phyloP scores from a whole-genome alignment of 805 yeast species.

The Metschnikowia sp. region DNA sequence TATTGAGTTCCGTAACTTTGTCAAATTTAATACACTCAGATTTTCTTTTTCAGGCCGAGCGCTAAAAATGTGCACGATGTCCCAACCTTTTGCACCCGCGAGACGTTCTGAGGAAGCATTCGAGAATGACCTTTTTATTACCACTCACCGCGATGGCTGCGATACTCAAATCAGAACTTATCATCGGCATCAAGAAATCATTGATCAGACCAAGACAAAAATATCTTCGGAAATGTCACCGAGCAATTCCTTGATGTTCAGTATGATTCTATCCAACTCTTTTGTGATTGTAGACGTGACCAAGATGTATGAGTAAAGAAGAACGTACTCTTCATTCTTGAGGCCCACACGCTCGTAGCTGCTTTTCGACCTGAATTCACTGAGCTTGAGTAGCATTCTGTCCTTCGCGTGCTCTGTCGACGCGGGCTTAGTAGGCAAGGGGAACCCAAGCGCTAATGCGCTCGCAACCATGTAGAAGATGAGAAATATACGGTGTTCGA shows the following conservation, averaged over 20 bases:
- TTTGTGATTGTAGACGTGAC: conserved; percentile 66
- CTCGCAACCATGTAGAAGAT: conserved; percentile 78
- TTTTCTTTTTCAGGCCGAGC: no score
- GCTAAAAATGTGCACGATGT: no score
- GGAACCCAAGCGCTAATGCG: conserved; percentile 70
- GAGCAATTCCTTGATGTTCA: conserved; percentile 52
- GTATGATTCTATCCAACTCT: conserved; percentile 58
- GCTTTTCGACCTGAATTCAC: conserved; percentile 45
- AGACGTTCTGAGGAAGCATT: no score
- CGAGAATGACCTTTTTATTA: no score
- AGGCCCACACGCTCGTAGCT: conserved; percentile 27
- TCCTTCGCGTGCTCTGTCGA: conserved; percentile 73
- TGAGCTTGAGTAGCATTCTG: conserved; percentile 61
- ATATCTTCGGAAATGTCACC: conserved; percentile 67
- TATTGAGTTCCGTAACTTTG: no score
- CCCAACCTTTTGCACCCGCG: no score
- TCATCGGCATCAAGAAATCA: not conserved
- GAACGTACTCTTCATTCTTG: conserved; percentile 69
- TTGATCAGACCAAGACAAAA: conserved; percentile 41
- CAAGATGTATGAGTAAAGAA: conserved; percentile 70
- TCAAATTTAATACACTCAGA: no score
- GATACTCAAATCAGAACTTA: no score
- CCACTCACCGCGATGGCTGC: no score
- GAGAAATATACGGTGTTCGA: conserved; percentile 68
- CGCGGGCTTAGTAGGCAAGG: conserved; percentile 74